phyloP scores from a whole-genome alignment of 2,329 filamentous ascomycete species.

The Colletotrichum spaethianum region DNA sequence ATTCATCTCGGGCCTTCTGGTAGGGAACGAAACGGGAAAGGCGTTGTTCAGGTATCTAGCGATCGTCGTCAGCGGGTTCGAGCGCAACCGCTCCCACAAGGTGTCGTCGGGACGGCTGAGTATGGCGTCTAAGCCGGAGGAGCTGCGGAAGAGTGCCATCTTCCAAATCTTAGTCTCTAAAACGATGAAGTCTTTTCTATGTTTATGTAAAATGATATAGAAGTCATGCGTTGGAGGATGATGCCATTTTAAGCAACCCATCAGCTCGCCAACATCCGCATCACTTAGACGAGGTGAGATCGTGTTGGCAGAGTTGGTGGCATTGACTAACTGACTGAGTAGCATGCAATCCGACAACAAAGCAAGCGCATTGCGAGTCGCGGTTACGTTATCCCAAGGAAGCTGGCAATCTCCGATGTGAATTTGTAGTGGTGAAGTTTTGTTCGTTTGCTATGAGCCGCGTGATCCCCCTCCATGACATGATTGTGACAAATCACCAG shows the following conservation, averaged over 20 bases:
- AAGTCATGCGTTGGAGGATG: neutral
- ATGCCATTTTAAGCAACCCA: neutral
- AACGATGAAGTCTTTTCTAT: neutral
- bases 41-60: conserved; percentile 18
- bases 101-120: conserved; percentile 9
- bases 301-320: neutral
- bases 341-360: neutral
- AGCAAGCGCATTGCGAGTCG: neutral
- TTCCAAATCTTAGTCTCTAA: neutral
- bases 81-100: neutral
- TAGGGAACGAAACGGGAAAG: conserved; percentile 19
- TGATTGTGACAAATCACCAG: conserved; percentile 28
- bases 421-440: neutral
- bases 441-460: neutral
- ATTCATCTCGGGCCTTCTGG: too few species aligned
- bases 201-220: too few species aligned
- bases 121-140: conserved; percentile 18
- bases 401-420: neutral
- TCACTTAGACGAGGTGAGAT: neutral
- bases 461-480: conserved; percentile 12
- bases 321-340: neutral
- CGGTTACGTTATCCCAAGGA: neutral
- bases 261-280: neutral
- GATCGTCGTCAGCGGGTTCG: conserved; percentile 15
- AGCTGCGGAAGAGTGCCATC: conserved; percentile 2